A percentile compares a stretch with the other conserved stretches of the same genome.
Evolutionary conservation across 495 filamentous ascomycete genomes (phyloP).

Genomic region (Penicillium paradoxum): DNA sequence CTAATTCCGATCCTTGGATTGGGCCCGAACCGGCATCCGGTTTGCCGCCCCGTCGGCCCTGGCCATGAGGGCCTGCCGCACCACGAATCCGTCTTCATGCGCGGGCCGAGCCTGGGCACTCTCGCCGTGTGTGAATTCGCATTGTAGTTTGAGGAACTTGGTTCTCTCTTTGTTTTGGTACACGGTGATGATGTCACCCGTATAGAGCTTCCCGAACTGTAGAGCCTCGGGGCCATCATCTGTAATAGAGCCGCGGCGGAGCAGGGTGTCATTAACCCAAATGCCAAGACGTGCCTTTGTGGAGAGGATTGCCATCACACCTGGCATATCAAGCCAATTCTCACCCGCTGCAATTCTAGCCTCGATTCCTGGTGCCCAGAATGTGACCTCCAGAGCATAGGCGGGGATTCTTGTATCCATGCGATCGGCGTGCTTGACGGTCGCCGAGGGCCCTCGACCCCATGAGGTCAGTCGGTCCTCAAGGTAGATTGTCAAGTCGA

Average conservation of each 20-base stretch:
- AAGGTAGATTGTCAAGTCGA: slow-evolving; percentile 56
- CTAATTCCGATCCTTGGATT: slow-evolving; percentile 6
- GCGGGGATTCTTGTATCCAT: slow-evolving; percentile 70
- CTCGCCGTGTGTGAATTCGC: slow-evolving; percentile 51
- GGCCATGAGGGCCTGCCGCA: slow-evolving; percentile 30
- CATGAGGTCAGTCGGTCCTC: slow-evolving; percentile 64
- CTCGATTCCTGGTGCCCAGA: slow-evolving; percentile 63
- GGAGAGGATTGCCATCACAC: slow-evolving; percentile 59
- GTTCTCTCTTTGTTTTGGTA: slow-evolving; percentile 39
- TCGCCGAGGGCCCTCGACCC: slow-evolving; percentile 63
- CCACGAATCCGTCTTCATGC: slow-evolving; percentile 36
- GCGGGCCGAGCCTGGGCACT: slow-evolving; percentile 43
- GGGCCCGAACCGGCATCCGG: slow-evolving; percentile 19
- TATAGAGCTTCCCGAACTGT: slow-evolving; percentile 62
- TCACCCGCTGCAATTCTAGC: slow-evolving; percentile 47
- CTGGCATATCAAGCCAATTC: slow-evolving; percentile 51
- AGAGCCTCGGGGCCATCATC: slow-evolving; percentile 44
- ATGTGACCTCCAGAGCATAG: slow-evolving; percentile 69
- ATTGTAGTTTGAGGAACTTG: slow-evolving; percentile 45
- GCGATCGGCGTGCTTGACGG: slow-evolving; percentile 52
- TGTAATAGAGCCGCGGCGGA: slow-evolving; percentile 44
- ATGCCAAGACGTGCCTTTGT: slow-evolving; percentile 69
- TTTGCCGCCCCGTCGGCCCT: slow-evolving; percentile 26
- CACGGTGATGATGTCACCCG: slow-evolving; percentile 66
- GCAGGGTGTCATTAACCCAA: slow-evolving; percentile 60